Base-by-base conservation (phyloP, 768 basidiomycete genomes). In the Agrocybe chaxingu region DNA sequence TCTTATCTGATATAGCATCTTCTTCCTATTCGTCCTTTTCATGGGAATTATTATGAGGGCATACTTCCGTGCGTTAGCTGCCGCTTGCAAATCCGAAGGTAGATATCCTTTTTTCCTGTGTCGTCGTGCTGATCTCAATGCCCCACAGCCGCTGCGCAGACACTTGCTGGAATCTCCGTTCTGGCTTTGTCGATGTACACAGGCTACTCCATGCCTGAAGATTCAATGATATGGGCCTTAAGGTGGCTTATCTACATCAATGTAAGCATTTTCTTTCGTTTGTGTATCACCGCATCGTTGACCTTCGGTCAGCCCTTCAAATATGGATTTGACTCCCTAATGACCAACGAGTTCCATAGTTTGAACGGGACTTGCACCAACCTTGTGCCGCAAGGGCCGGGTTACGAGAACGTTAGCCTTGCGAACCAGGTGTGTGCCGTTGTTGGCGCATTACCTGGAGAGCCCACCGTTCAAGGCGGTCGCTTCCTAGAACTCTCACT, bases 331-430 rank as follows among this genome's bases (percentile, higher is more conserved):
- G 88, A 92, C 57, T 71, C 79, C 2, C 62, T 91, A 35, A 70
- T 93, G 59, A 72, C 80, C 31, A 93, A 92, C 67, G 90, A 94
- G 65, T 92, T 92, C 69, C 79, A 77, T 53, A 83, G 78, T 0
- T 68, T 86, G 6, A 63, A 84, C 4, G 88, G 83, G 39, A 62
- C 68, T 18, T 84, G 84, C 58, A 65, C 81, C 32, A 62, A 68
- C 38, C 65, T 87, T 12, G 79, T 82, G 1, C 82, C 86, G 3
- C 70, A 66, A 8, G 85, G 85, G 1, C 67, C 81, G 0, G 77
- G 78, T 1, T 88, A 88, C 53, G 77, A 78, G 52, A 70, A 71
- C 37, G 64, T 83, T 29, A 62, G 70, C 4, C 56, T 84, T 10
- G 67, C 55, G 0, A 88, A 91, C 62, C 89, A 90, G 63, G 83